These are phyloP conservation scores for Xylariomycetidae sp. DNA, from an alignment of 2,329 filamentous ascomycete genomes.

Conservation along the genomic window DNA sequence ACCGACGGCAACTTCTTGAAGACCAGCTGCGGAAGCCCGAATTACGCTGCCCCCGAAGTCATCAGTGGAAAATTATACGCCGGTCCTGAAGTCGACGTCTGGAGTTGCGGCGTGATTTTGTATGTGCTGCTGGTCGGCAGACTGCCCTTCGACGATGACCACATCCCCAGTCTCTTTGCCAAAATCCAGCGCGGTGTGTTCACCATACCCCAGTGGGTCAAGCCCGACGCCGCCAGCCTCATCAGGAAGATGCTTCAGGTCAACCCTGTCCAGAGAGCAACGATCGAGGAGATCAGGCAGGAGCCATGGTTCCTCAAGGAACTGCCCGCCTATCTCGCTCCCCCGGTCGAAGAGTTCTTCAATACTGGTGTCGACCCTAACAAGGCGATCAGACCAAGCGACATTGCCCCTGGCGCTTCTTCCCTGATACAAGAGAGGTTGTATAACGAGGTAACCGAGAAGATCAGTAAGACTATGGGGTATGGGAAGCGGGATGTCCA, in stretches of 20 bases:
- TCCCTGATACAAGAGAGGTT: constrained; percentile 79
- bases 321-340: constrained; percentile 78
- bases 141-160: constrained; percentile 95
- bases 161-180: constrained; percentile 94
- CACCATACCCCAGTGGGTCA: constrained; percentile 86
- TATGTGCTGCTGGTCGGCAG: constrained; percentile 77
- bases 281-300: constrained; percentile 85
- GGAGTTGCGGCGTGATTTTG: constrained; percentile 91
- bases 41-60: constrained; percentile 96
- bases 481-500: constrained; percentile 94
- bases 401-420: constrained; percentile 73
- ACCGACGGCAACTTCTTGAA: constrained; percentile 98
- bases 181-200: constrained; percentile 96
- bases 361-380: constrained; percentile 92
- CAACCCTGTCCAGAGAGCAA: constrained; percentile 89
- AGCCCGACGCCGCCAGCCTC: constrained; percentile 69
- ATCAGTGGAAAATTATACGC: constrained; percentile 97
- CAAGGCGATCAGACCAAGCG: constrained; percentile 78
- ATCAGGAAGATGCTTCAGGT: constrained; percentile 94
- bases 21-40: constrained; percentile 95
- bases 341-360: constrained; percentile 84
- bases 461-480: constrained; percentile 96
- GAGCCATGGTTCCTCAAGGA: constrained; percentile 93
- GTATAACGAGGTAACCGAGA: constrained; percentile 86
- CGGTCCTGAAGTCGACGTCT: constrained; percentile 95